Conservation (phyloP, 306 rosid genomes). For the Alnus glutinosa region DNA sequence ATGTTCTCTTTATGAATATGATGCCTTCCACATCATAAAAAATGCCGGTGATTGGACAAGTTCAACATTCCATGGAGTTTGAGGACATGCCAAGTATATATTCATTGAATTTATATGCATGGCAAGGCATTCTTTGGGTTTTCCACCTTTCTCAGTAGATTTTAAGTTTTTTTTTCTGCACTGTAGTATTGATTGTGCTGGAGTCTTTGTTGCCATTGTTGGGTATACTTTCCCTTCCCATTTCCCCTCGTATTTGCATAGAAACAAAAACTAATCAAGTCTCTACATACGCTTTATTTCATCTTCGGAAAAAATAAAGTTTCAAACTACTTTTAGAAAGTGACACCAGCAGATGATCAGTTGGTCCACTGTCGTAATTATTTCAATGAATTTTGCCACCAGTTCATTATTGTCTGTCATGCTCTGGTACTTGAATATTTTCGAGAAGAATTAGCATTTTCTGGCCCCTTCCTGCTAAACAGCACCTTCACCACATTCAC, state of each 20-base stretch:
- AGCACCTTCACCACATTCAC: slow-evolving; percentile 17
- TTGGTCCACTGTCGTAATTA: not conserved
- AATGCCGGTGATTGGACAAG: not conserved
- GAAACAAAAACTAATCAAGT: too few species aligned
- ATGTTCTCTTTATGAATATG: not conserved
- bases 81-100: not conserved
- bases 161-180: too few species aligned
- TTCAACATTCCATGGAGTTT: not conserved
- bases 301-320: not conserved
- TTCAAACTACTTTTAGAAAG: not conserved
- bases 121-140: not conserved
- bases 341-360: not conserved
- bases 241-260: too few species aligned
- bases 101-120: too few species aligned
- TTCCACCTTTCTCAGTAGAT: too few species aligned
- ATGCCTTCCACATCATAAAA: not conserved
- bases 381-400: not conserved
- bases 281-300: too few species aligned
- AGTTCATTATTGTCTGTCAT: not conserved
- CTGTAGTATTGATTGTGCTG: too few species aligned
- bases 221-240: too few species aligned
- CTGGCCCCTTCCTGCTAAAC: slow-evolving; percentile 16
- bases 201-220: too few species aligned
- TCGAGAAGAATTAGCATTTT: not conserved
- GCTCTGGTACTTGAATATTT: not conserved